These are phyloP conservation scores for Gossypium raimondii DNA, from an alignment of 345 rosid genomes.

Conservation along the genomic window DNA sequence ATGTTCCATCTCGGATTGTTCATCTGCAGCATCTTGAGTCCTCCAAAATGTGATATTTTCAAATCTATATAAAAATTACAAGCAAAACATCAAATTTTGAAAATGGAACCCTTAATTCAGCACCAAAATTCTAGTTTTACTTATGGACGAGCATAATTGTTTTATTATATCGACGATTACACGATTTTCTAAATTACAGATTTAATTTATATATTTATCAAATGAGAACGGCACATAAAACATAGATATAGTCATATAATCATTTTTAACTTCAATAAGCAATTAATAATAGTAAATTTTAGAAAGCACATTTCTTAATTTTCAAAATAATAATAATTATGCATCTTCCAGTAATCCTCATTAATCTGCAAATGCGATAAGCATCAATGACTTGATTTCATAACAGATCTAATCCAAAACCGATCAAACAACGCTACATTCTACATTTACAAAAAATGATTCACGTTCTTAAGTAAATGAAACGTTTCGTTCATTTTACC, in stretches of 20 bases:
- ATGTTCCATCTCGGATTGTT: constrained; percentile 39
- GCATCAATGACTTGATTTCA: neutral
- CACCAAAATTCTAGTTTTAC: neutral
- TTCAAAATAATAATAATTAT: neutral
- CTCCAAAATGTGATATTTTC: constrained; percentile 76
- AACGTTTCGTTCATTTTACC: constrained; percentile 29
- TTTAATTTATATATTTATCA: neutral
- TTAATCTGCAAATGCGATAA: neutral
- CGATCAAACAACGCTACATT: neutral
- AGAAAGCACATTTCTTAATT: neutral
- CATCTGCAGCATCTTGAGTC: constrained; percentile 42
- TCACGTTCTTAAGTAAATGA: neutral
- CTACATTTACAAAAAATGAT: neutral
- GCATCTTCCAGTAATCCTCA: neutral
- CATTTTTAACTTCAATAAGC: neutral
- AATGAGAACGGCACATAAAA: neutral
- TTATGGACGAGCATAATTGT: neutral
- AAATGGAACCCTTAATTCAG: constrained; percentile 6
- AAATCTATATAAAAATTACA: constrained; percentile 42
- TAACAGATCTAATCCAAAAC: constrained; percentile 11
- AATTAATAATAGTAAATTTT: neutral
- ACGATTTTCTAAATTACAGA: neutral
- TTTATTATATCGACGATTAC: neutral
- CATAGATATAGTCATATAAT: neutral
- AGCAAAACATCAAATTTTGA: neutral